These are phyloP conservation scores for Thraustochytrium striatum DNA, from an alignment of 352 stramenopile genomes.

Conservation along the genomic window DNA sequence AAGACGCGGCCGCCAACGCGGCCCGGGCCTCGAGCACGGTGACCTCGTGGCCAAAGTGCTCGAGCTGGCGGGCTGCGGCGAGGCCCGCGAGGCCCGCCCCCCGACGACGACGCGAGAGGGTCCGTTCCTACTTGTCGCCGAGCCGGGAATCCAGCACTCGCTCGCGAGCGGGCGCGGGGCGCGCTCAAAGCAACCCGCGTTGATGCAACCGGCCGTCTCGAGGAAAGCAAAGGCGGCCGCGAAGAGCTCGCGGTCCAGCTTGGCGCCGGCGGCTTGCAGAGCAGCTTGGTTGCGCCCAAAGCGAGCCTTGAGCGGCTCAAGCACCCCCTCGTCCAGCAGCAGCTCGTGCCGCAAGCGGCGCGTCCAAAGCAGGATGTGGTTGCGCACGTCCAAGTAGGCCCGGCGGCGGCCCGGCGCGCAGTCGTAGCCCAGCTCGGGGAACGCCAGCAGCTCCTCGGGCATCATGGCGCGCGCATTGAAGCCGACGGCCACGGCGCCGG, in stretches of 20 bases:
- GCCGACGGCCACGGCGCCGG: slow-evolving; percentile 20
- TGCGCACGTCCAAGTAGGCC: slow-evolving; percentile 31
- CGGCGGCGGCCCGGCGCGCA: not conserved
- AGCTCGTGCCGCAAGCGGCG: slow-evolving; percentile 2
- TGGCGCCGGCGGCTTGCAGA: not conserved
- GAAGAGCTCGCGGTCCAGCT: slow-evolving; percentile 9
- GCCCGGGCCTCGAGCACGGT: slow-evolving; percentile 66
- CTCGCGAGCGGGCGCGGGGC: not conserved
- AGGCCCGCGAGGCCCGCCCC: slow-evolving; percentile 68
- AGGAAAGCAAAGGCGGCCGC: slow-evolving; percentile 37
- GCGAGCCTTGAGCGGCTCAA: slow-evolving; percentile 2
- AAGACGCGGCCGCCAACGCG: slow-evolving; percentile 62
- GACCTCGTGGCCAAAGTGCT: slow-evolving; percentile 66
- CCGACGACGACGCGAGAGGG: slow-evolving; percentile 62
- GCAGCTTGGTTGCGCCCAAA: too few relatives aligned
- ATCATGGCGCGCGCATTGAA: slow-evolving; percentile 46
- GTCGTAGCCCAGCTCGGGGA: slow-evolving; percentile 31
- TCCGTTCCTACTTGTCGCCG: not conserved
- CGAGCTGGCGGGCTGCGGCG: slow-evolving; percentile 65
- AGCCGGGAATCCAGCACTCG: not conserved
- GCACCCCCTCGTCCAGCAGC: slow-evolving; percentile 21
- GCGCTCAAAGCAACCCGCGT: not conserved
- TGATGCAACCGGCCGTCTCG: slow-evolving; percentile 35
- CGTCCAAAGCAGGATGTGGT: slow-evolving; percentile 42
- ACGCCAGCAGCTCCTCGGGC: slow-evolving; percentile 35